Evolutionary conservation across 164 flowering plant species (phyloP), one percentile per base, ranked within the genome.

Genomic region (Dillenia turbinata): DNA sequence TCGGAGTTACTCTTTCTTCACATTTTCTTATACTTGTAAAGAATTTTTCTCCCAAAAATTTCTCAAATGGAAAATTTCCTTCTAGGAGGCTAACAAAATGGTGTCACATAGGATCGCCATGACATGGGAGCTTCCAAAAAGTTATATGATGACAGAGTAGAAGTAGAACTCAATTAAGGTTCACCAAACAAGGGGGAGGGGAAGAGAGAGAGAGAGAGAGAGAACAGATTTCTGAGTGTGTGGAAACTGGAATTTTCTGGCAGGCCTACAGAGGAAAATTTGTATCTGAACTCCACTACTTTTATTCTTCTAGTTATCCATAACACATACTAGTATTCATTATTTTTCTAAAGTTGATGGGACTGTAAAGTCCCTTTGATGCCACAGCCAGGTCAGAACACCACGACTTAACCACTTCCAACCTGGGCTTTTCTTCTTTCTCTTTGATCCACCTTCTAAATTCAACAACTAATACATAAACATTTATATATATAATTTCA

Each of bases 341-440:
- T 50, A 7, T 10, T 63, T 51, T 56, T 62, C 45, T 45, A 48
- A 50, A 68, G 47, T 12, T 3, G 64, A 60, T 59, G 57, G 8
- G 16, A 53, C 3, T 54, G 44, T 47, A 66, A 63, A 68, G 60
- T 40, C n/a, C 9, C 65, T 43, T 71, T 70, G 54, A 69, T 67
- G 67, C 74, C 65, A 64, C 58, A 73, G 46, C 67, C 78, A 68
- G 67, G 78, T 79, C 82, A 79, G 54, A 71, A 70, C 53, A 44
- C 66, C 78, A 81, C n/a, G n/a, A n/a, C n/a, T n/a, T 19, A 19
- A 19, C 77, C 55, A 60, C 50, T 63, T 73, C 71, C 81, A 79
- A 76, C 75, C 77, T 66, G 83, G 60, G 65, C 33, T 56, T 65
- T 53, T 62, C 61, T 67, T 73, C 62, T 59, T 40, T 16, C 50